Base-by-base conservation (phyloP, 371 early-diverging fungal species). In the Mucor sp. region DNA sequence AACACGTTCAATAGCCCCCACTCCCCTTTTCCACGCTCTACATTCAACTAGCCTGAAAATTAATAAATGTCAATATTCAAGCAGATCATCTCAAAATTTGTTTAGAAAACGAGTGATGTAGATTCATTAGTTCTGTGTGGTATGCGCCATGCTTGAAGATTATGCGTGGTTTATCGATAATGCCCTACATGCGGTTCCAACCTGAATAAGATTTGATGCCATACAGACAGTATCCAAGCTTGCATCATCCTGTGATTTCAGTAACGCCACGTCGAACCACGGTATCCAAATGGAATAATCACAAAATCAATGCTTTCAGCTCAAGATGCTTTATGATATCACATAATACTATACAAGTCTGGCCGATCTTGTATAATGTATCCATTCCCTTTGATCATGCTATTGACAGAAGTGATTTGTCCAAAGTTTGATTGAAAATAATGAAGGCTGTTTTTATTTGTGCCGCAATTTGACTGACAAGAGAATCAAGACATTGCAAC, bases 401-500 rank as follows among this genome's bases (percentile, higher is more conserved):
- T 12, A 35, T 35, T 35, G 37, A 35, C 37, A 35, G 37, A 12
- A 12, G 6, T 35, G 37, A 35, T 35, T 1, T 35, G 37, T 35
- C 37, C 37, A 3, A 35, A 35, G 3, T 35, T 35, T 9, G 37
- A 1, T 12, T 5, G 37, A 37, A 5, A 5, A 14, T 37, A 4
- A 41, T 41, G 17, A 17, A 41, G 1, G 2, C 3, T 17, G 41
- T 41, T 41, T 41, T 41, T 41, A 41, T 41, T 35, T 35, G 37
- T 35, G 37, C 12, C 17, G 39, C 15, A 35, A 8, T 33, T 33
- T 3, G 33, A 39, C 14, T 14, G 39, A 25, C 50, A 50, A 50
- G 14, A 12, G 6, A 17, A 57, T 30, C 19, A 57, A 25, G 68
- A 58, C 68, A 72, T 72, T 8, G 65, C 35, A n/a, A 60, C 32